These are phyloP conservation scores for Pestalotiopsis sp. DNA, from an alignment of 2,329 filamentous ascomycete species.

Conservation along the genomic window DNA sequence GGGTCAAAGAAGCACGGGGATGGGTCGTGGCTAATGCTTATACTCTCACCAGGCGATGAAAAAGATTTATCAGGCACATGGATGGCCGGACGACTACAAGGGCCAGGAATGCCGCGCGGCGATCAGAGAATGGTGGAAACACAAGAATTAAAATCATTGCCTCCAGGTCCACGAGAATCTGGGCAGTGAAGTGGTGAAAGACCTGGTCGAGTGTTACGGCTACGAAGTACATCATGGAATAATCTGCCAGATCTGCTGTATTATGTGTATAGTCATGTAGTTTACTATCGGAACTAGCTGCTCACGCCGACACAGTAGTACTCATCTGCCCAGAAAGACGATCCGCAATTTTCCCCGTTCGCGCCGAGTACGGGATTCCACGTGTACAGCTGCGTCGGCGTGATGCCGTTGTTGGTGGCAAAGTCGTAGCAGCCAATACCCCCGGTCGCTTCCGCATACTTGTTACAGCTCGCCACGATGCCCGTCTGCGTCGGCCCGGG, in stretches of 20 bases:
- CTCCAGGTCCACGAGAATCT: too few relatives aligned
- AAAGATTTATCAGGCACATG: not conserved
- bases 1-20: not conserved
- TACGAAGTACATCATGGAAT: too few relatives aligned
- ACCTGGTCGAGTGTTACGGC: too few relatives aligned
- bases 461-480: constrained; percentile 26
- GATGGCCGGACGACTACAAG: not conserved
- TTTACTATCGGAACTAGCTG: too few relatives aligned
- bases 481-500: constrained; percentile 27
- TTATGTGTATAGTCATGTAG: too few relatives aligned
- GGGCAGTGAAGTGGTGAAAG: too few relatives aligned
- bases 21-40: not conserved
- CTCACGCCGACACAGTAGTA: constrained; percentile 23
- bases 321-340: constrained; percentile 21
- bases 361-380: constrained; percentile 20
- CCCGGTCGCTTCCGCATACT: constrained; percentile 22
- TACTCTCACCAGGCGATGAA: not conserved
- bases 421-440: constrained; percentile 23
- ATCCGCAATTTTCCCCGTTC: constrained; percentile 25
- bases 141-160: too few relatives aligned
- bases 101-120: not conserved
- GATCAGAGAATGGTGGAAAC: not conserved
- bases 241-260: too few relatives aligned
- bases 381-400: constrained; percentile 4
- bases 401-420: constrained; percentile 2